Evolutionary conservation across 2,329 filamentous ascomycete species (phyloP).

Genomic region (Dactylellina leptospora): DNA sequence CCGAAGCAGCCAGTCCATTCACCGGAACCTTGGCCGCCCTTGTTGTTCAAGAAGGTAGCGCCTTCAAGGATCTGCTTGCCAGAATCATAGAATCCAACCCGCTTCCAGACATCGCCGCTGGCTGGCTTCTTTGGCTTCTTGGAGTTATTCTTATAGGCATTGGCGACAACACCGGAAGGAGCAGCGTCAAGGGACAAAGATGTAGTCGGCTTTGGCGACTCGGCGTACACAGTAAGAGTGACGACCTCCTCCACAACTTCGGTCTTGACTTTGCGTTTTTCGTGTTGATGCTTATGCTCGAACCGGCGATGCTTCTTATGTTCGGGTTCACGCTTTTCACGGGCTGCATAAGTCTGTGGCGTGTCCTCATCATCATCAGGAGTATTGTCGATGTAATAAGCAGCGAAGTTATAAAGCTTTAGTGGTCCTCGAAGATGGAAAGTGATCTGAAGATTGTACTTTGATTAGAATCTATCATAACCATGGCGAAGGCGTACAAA

Average conservation of each 20-base stretch:
- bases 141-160: constrained; percentile 27
- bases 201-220: constrained; percentile 23
- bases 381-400: constrained; percentile 42
- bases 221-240: constrained; percentile 32
- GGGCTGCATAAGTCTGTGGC: constrained; percentile 20
- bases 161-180: constrained; percentile 33
- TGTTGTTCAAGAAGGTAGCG: constrained; percentile 50
- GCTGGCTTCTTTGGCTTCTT: constrained; percentile 29
- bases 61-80: constrained; percentile 26
- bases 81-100: constrained; percentile 38
- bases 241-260: constrained; percentile 44
- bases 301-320: constrained; percentile 36
- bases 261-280: constrained; percentile 39
- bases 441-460: constrained; percentile 43
- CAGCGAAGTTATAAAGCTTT: constrained; percentile 43
- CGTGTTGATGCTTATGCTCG: constrained; percentile 31
- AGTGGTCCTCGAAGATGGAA: constrained; percentile 49
- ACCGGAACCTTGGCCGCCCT: constrained; percentile 39
- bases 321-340: constrained; percentile 26
- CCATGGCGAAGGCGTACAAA: no score
- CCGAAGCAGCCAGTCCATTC: constrained; percentile 63
- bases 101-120: constrained; percentile 25
- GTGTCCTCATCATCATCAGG: constrained; percentile 31
- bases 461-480: no score
- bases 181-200: constrained; percentile 2